Evolutionary conservation across 257 asterid species (phyloP), one percentile per base, ranked within the genome.

Genomic region (Lycium ferocissimum): DNA sequence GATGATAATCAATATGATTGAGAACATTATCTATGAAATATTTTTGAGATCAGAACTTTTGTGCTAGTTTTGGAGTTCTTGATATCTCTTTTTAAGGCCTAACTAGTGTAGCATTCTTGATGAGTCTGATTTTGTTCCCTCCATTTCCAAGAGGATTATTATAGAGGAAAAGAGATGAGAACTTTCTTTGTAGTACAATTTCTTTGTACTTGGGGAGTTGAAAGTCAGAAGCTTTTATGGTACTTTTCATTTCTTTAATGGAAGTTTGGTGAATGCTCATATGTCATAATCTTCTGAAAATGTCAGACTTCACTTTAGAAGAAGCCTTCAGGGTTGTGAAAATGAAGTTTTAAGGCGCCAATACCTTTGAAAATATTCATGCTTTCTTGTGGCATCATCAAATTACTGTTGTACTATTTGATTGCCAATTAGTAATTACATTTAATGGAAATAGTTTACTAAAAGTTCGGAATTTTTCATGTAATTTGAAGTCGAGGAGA

Each of bases 401-500:
- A 43, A 0, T 62, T 37, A 14, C 17, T 43, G 78, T 62, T 62
- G 20, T 9, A 3, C 65, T 15, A 22, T 22, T 49, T 14, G 63
- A 12, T 76, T 51, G 15, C 47, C 20, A 22, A 40, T 20, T 45
- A 26, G 33, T 26, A 33, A 20, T 40, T 61, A 2, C 58, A 12
- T 1, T 7, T 61, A 40, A 38, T 2, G 20, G 84, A n/a, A 26
- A 18, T 59, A 7, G 10, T 57, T 51, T 47, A 51, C 20, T 8
- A 37, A 40, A 26, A 33, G 73, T 66, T 66, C 3, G 1, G 26
- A 3, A 20, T 14, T 40, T 72, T 81, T 7, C 69, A 40, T 72
- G 56, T 9, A 22, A 82, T 81, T 18, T 82, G 83, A 43, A 97
- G 99, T 86, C 99, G 3, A 90, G 97, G 83, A 92, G 93, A 89